These are phyloP conservation scores for Pseudisothecium myosuroides DNA, from an alignment of 225 moss, liverwort and hornwort species.

Conservation along the genomic window DNA sequence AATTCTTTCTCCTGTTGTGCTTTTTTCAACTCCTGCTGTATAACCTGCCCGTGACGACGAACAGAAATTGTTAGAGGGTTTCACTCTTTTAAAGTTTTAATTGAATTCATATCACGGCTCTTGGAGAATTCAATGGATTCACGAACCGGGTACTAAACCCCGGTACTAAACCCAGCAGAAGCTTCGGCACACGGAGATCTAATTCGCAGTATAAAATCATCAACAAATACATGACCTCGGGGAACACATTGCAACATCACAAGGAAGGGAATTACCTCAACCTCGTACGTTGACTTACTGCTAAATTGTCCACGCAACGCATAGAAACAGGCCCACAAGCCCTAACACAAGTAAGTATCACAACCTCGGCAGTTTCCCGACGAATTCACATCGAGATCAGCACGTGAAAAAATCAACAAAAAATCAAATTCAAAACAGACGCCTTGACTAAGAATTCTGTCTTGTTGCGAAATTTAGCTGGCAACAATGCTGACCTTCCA, in stretches of 20 bases:
- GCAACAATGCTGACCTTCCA: constrained; percentile 23
- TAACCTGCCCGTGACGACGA: background rate
- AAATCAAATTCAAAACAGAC: background rate
- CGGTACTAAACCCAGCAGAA: background rate
- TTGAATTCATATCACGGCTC: background rate
- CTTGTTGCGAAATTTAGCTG: background rate
- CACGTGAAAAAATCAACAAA: background rate
- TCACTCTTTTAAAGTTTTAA: background rate
- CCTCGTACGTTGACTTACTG: constrained; percentile 31
- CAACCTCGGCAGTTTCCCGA: background rate
- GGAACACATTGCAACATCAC: background rate
- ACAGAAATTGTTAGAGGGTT: background rate
- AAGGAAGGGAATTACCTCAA: constrained; percentile 19
- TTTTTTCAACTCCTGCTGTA: constrained; percentile 43
- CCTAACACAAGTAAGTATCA: background rate
- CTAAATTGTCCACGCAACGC: background rate
- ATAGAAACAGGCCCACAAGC: constrained; percentile 5
- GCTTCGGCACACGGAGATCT: background rate
- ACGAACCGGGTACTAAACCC: background rate
- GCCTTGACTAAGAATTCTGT: background rate
- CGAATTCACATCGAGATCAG: background rate
- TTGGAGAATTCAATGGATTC: background rate
- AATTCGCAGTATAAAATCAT: background rate
- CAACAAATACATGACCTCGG: background rate
- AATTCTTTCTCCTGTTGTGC: constrained; percentile 42